Conservation (phyloP, 257 asterid genomes). For the Haberlea rhodopensis region DNA sequence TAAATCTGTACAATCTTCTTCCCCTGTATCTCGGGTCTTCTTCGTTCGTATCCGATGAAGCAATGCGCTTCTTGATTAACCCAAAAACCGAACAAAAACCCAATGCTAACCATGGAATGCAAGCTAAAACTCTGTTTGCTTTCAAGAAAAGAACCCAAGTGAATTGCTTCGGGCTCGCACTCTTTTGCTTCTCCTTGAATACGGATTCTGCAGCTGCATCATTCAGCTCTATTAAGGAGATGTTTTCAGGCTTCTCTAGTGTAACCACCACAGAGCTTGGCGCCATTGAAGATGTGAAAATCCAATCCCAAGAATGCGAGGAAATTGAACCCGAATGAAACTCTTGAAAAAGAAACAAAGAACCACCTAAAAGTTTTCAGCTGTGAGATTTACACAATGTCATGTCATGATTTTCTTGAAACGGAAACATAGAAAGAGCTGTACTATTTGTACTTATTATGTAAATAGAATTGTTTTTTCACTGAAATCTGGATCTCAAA, state of each 20-base stretch:
- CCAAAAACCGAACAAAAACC: constrained; percentile 35
- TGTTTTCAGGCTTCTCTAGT: constrained; percentile 57
- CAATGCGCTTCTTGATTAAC: constrained; percentile 65
- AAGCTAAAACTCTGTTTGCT: constrained; percentile 57
- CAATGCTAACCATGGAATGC: constrained; percentile 59
- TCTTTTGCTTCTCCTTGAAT: constrained; percentile 60
- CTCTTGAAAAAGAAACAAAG: constrained; percentile 26
- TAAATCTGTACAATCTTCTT: constrained; percentile 54
- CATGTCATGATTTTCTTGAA: constrained; percentile 26
- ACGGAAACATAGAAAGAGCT: constrained; percentile 16
- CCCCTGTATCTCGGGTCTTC: constrained; percentile 75
- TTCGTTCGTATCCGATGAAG: constrained; percentile 58
- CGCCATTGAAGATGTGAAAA: constrained; percentile 70
- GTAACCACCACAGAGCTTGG: constrained; percentile 74
- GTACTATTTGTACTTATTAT: constrained; percentile 9
- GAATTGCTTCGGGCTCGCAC: constrained; percentile 62
- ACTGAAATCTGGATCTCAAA: constrained; percentile 47
- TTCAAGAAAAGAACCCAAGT: constrained; percentile 63
- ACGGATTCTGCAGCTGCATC: constrained; percentile 32
- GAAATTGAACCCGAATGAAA: constrained; percentile 24
- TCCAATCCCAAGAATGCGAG: constrained; percentile 8
- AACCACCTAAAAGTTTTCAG: constrained; percentile 25
- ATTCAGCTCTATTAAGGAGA: constrained; percentile 48
- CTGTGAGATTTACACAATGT: constrained; percentile 19
- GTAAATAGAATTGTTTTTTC: constrained; percentile 1